A percentile compares a stretch with the other conserved stretches of the same genome.
These are phyloP conservation scores for Tetradesmus lagerheimii DNA, from an alignment of 139 green algal genomes.

Conservation along the genomic window DNA sequence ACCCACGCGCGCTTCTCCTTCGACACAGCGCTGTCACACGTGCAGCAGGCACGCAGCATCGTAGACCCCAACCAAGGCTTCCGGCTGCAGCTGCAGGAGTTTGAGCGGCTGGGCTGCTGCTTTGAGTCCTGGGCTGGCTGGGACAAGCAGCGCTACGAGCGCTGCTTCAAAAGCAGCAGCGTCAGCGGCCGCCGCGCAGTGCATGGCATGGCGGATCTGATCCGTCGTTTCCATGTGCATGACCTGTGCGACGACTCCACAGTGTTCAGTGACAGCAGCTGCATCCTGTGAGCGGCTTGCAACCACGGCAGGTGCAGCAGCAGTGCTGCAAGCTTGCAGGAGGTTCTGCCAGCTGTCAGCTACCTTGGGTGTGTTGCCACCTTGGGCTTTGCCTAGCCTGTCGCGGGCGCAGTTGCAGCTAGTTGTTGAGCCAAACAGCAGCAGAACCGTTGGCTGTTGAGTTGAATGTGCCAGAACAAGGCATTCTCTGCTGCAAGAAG, in stretches of 20 bases:
- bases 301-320: not conserved
- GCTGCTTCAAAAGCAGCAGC: slow-evolving; percentile 29
- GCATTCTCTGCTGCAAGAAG: no score
- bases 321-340: no score
- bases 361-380: no score
- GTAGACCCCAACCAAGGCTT: slow-evolving; percentile 64
- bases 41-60: slow-evolving; percentile 53
- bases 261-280: slow-evolving; percentile 40
- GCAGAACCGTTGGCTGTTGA: no score
- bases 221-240: slow-evolving; percentile 44
- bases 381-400: no score
- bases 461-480: no score
- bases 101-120: slow-evolving; percentile 52
- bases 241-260: slow-evolving; percentile 22
- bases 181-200: slow-evolving; percentile 29
- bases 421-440: no score
- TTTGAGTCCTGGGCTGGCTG: slow-evolving; percentile 32
- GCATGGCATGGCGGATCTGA: slow-evolving; percentile 32
- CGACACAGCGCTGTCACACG: slow-evolving; percentile 67
- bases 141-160: slow-evolving; percentile 41
- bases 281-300: slow-evolving; percentile 25
- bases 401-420: no score
- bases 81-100: slow-evolving; percentile 58
- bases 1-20: slow-evolving; percentile 72
- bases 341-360: no score